phyloP scores from a whole-genome alignment of 306 rosid genomes.

The Mimosa pudica region DNA sequence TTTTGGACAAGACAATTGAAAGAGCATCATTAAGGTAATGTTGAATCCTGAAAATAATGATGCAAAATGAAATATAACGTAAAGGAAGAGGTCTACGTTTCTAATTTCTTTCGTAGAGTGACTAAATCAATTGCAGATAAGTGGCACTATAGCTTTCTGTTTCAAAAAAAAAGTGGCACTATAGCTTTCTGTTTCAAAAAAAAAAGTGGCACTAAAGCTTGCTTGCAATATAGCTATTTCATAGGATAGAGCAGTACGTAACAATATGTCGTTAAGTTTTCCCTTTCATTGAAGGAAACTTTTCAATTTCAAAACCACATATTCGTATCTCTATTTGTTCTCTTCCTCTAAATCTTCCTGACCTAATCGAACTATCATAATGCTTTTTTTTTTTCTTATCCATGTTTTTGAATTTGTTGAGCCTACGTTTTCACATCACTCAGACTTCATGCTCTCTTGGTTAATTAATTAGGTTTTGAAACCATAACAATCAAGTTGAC shows the following conservation, averaged over 20 bases:
- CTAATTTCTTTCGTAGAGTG: neutral
- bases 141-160: neutral
- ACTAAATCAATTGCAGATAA: neutral
- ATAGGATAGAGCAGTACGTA: neutral
- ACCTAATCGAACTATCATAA: slow-evolving; percentile 9
- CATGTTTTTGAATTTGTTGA: slow-evolving; percentile 5
- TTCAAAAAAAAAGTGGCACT: no score
- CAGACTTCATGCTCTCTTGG: neutral
- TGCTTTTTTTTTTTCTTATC: slow-evolving; percentile 12
- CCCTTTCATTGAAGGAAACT: slow-evolving; percentile 19
- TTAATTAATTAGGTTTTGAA: slow-evolving; percentile 4
- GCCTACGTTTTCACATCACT: slow-evolving; percentile 23
- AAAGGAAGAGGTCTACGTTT: neutral
- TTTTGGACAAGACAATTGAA: slow-evolving; percentile 7
- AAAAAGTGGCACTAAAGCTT: no score
- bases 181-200: no score
- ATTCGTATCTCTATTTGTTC: slow-evolving; percentile 19
- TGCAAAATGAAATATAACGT: slow-evolving; percentile 25
- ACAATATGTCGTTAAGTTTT: slow-evolving; percentile 27
- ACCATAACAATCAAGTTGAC: neutral
- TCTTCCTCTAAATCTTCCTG: neutral
- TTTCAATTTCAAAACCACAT: slow-evolving; percentile 12
- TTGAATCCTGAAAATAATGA: slow-evolving; percentile 26
- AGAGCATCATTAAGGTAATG: slow-evolving; percentile 20
- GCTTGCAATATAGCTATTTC: neutral